A percentile compares a stretch with the other conserved stretches of the same genome.
These are phyloP conservation scores for Alternaria gansuensis DNA, from an alignment of 2,329 filamentous ascomycete species.

Conservation along the genomic window DNA sequence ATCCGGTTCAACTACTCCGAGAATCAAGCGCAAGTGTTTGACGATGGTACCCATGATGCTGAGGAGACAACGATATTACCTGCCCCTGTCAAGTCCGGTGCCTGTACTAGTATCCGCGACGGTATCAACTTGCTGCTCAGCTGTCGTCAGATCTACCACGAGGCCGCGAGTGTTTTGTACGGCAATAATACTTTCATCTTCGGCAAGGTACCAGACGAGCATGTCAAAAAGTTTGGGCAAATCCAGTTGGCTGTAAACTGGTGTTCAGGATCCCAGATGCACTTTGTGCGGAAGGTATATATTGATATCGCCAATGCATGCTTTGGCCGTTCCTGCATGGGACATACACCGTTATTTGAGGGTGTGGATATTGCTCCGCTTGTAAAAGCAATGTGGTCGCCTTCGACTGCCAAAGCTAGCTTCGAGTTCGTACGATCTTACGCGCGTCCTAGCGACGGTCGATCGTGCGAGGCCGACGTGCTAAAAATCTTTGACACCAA, in stretches of 20 bases:
- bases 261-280: neutral
- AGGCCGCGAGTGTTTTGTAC: conserved; percentile 2
- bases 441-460: neutral
- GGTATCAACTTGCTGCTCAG: neutral
- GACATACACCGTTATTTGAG: neutral
- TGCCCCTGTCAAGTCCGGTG: neutral
- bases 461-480: neutral
- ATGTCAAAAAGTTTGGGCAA: neutral
- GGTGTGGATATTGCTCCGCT: neutral
- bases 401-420: neutral
- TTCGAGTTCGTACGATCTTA: neutral
- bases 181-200: neutral
- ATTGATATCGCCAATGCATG: neutral
- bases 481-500: neutral
- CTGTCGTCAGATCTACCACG: neutral
- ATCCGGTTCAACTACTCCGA: neutral
- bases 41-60: neutral
- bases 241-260: neutral
- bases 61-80: neutral
- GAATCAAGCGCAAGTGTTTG: neutral
- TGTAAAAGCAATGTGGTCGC: neutral
- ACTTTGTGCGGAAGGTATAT: neutral
- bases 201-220: neutral
- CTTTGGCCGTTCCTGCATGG: neutral
- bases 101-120: neutral